These are phyloP conservation scores for Fusarium clavum DNA, from an alignment of 2,329 filamentous ascomycete species.

Conservation along the genomic window DNA sequence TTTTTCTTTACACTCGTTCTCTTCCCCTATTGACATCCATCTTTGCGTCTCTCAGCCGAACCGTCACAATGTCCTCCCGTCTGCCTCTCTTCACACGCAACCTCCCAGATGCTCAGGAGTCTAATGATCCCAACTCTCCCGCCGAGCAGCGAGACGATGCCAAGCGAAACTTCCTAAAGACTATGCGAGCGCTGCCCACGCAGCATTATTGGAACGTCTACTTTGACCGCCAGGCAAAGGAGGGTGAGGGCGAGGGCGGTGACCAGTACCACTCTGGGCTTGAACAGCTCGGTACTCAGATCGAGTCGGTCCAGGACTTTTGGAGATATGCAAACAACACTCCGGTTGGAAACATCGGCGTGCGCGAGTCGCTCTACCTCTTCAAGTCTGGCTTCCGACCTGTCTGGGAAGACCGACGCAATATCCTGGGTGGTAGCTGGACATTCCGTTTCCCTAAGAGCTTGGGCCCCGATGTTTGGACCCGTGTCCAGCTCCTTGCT, in stretches of 20 bases:
- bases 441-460: conserved; percentile 89
- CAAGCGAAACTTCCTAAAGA: conserved; percentile 84
- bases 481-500: conserved; percentile 81
- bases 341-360: conserved; percentile 78
- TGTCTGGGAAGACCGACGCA: conserved; percentile 88
- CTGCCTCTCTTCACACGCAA: conserved; percentile 71
- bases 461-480: conserved; percentile 80
- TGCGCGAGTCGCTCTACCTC: conserved; percentile 81
- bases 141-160: conserved; percentile 80
- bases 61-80: conserved; percentile 63
- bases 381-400: conserved; percentile 83
- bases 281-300: conserved; percentile 71
- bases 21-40: neutral
- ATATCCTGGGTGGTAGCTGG: conserved; percentile 88
- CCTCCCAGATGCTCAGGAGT: conserved; percentile 70
- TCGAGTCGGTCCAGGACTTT: conserved; percentile 87
- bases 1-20: conserved; percentile 34
- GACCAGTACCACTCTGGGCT: conserved; percentile 66
- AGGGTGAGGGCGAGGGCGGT: conserved; percentile 51
- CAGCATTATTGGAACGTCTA: conserved; percentile 85
- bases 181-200: conserved; percentile 77
- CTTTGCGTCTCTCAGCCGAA: neutral
- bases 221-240: conserved; percentile 66
- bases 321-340: conserved; percentile 87
- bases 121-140: conserved; percentile 72